Base-by-base conservation (phyloP, 2,329 filamentous ascomycete species). In the Phyllosticta paracitricarpa region DNA sequence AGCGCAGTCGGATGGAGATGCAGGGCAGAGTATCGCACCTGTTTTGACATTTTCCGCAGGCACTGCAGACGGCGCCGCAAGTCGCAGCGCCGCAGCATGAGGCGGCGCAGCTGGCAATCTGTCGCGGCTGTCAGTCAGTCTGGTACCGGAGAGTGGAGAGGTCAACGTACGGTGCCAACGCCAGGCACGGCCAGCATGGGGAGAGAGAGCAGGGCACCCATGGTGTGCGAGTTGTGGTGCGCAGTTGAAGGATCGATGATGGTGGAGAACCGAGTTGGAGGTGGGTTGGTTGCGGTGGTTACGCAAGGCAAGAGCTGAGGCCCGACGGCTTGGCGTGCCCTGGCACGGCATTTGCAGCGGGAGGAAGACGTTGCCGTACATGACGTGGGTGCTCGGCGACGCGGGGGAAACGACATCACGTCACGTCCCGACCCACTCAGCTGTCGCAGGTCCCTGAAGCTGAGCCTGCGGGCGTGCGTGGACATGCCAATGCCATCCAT, bases 61-160 rank as follows among this genome's bases (percentile, higher is more conserved):
- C 89, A 73, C 89, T 94, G 78, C 92, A 97, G 56, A 97, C 88
- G 73, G 94, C 93, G 68, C 91, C 96, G 77, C 93, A 97, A 58
- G 94, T 97, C 54, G 94, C 92, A 28, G 94, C 94, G 72, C 94
- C 94, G 74, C 94, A 99, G 78, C 94, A 99, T 70, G 91, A 97
- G 65, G 89, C 91, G 64, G 81, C 88, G 68, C 91, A 86, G 53
- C 89, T 91, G 66, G 90, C 73, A 65, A 95, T 69, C 89, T 92
- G 70, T 67, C 63, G 55, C 66, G 28, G 63, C 56, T 62, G 61
- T 63, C 35, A 61, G 69, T 72, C 65, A 72, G 68, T 61, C 26
- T 61, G 22, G 62, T 56, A 26, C 68, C 53, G 51, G 56, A 59
- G 51, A 54, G 53, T 24, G 25, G 35, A 2, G 54, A 2, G 48